Percentiles rank a stretch among this genome's conserved stretches.
These are phyloP conservation scores for Scalesia atractyloides DNA, from an alignment of 129 eudicot genomes.

Conservation along the genomic window DNA sequence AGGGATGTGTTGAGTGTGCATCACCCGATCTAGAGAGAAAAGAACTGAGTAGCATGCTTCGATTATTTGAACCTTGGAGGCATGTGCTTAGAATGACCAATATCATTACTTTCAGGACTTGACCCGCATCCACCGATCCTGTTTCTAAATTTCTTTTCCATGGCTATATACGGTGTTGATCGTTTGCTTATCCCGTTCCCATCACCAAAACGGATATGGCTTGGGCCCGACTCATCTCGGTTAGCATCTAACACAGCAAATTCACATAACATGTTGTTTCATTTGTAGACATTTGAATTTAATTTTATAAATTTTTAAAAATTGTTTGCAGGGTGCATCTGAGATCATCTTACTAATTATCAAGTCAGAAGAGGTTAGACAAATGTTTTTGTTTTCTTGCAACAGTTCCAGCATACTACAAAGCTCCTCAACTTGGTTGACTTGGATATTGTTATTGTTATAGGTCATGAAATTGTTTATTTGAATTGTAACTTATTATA, in stretches of 20 bases:
- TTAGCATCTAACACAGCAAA: slow-evolving; percentile 23
- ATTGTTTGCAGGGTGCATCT: slow-evolving; percentile 71
- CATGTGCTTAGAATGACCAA: no score
- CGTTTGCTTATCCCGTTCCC: slow-evolving; percentile 43
- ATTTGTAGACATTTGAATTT: neutral
- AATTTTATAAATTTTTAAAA: neutral
- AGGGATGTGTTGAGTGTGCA: no score
- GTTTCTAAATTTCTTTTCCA: slow-evolving; percentile 32
- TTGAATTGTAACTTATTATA: no score
- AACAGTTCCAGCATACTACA: slow-evolving; percentile 72
- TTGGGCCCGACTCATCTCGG: slow-evolving; percentile 35
- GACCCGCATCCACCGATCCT: slow-evolving; percentile 44
- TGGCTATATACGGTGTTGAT: slow-evolving; percentile 37
- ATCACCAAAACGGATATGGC: slow-evolving; percentile 43
- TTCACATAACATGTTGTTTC: no score
- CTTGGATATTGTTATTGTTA: neutral
- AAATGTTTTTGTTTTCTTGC: no score
- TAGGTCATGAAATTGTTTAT: neutral
- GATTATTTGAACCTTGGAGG: no score
- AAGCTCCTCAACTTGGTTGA: slow-evolving; percentile 47
- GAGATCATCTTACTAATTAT: slow-evolving; percentile 65
- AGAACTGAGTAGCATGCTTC: slow-evolving; percentile 40
- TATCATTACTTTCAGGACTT: slow-evolving; percentile 40
- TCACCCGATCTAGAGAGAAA: slow-evolving; percentile 36
- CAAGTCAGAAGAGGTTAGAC: slow-evolving; percentile 64